A percentile compares a stretch with the other conserved stretches of the same genome.
Evolutionary conservation across 345 rosid species (phyloP).

Genomic region (Balakata baccata): DNA sequence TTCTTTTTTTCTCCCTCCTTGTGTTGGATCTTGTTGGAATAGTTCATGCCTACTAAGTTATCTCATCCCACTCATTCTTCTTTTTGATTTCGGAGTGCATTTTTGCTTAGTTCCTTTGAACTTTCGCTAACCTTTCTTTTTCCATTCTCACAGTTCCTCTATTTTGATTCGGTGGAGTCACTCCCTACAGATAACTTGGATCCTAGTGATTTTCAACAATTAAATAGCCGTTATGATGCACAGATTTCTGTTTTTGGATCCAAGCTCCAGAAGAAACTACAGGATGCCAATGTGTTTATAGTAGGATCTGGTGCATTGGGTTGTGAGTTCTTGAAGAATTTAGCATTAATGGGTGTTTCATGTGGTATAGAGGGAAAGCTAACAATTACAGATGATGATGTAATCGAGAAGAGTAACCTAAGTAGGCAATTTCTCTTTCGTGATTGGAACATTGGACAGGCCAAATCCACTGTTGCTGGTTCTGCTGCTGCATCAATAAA

Average conservation of each 20-base stretch:
- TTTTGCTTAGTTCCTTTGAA: constrained; percentile 6
- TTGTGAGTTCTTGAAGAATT: constrained; percentile 90
- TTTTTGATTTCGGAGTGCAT: neutral
- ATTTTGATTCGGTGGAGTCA: constrained; percentile 94
- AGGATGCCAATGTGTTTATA: constrained; percentile 73
- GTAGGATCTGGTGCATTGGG: constrained; percentile 99
- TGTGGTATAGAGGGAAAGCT: constrained; percentile 79
- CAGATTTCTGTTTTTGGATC: constrained; percentile 98
- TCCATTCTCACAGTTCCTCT: constrained; percentile 63
- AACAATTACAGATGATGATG: constrained; percentile 97
- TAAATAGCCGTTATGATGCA: constrained; percentile 88
- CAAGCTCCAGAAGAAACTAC: constrained; percentile 84
- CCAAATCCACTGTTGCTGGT: constrained; percentile 97
- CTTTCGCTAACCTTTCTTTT: constrained; percentile 20
- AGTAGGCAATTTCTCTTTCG: constrained; percentile 98
- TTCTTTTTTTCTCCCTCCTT: neutral
- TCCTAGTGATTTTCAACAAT: constrained; percentile 61
- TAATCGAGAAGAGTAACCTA: constrained; percentile 97
- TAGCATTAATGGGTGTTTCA: constrained; percentile 94
- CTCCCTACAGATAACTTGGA: constrained; percentile 73
- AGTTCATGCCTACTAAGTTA: neutral
- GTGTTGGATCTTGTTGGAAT: neutral
- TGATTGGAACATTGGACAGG: constrained; percentile 99
- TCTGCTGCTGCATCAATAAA: constrained; percentile 82
- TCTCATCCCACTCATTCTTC: neutral